Evolutionary conservation across 208 protist species (phyloP), one percentile per base, ranked within the genome.

Genomic region (Crithidia fasciculata): DNA sequence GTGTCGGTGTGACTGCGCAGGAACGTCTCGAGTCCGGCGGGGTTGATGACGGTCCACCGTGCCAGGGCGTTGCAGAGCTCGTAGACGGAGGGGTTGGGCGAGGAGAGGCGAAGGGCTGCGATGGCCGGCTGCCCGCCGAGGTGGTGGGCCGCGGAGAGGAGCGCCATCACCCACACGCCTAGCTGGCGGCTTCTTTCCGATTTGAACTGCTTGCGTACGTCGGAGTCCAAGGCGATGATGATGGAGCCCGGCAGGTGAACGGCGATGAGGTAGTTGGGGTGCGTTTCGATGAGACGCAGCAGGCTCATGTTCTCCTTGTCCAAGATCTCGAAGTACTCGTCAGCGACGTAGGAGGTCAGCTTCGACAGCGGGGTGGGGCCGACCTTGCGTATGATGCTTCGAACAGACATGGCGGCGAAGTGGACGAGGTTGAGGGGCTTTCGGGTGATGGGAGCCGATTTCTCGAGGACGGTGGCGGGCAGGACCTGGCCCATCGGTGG

Each of bases 321-420:
- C 8, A 94, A 19, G 2, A 47, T 8, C 64, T 96, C 90, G 0
- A 93, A 36, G n/a, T 75, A 68, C 16, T 88, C 84, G 44, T 96
- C 92, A 15, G 66, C 74, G 4, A 96, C 63, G 16, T 85, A 49
- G 2, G 78, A 50, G 12, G 76, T 86, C 16, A 94, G 66, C 62
- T 87, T 85, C 3, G 90, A 78, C 3, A 96, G 59, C 10, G 92
- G 92, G 19, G 93, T 52, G 8, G 89, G 85, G 2, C 92, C 88
- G 40, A 78, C 66, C 5, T 15, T 56, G 37, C 69, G 65, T 4
- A 81, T 53, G 3, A 57, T 18, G 16, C 64, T 44, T 28, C 63
- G 68, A 45, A 65, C n/a, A 28, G 44, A 41, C 28, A 55, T 9
- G 1, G 66, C 52, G 18, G 52, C 61, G 43, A 28, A 70, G 2